A percentile compares a stretch with the other conserved stretches of the same genome.
Conservation (phyloP, 2,329 filamentous ascomycete genomes). For the Tetracladium maxilliforme region DNA sequence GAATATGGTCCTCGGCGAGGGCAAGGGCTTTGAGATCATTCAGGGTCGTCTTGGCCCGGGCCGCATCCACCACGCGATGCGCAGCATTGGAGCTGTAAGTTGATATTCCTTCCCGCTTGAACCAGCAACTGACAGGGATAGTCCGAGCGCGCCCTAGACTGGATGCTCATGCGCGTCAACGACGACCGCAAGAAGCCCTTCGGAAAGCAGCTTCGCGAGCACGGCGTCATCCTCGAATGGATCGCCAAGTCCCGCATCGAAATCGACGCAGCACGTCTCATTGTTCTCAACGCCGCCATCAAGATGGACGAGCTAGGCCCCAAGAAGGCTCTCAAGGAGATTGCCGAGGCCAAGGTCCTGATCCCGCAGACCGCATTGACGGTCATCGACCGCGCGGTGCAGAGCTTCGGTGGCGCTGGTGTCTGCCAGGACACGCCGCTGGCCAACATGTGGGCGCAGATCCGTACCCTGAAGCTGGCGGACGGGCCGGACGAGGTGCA, state of each 20-base stretch:
- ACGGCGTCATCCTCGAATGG: constrained; percentile 86
- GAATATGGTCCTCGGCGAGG: constrained; percentile 81
- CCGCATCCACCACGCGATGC: constrained; percentile 96
- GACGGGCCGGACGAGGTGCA: constrained; percentile 94
- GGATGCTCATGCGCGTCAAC: constrained; percentile 82
- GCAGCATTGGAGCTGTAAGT: constrained; percentile 68
- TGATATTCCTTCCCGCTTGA: no score
- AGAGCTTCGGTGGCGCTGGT: constrained; percentile 76
- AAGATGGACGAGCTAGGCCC: constrained; percentile 79
- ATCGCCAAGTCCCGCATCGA: constrained; percentile 80
- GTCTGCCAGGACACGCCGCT: constrained; percentile 89
- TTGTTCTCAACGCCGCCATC: constrained; percentile 83
- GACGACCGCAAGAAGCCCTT: constrained; percentile 79
- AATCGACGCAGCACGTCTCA: constrained; percentile 74
- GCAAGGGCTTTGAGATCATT: constrained; percentile 94
- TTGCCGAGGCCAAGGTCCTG: constrained; percentile 83
- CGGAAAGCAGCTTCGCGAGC: constrained; percentile 66
- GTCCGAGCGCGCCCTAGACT: constrained; percentile 77
- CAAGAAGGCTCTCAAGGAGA: constrained; percentile 77
- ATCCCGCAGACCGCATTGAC: constrained; percentile 64
- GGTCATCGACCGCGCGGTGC: constrained; percentile 85
- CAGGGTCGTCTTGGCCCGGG: constrained; percentile 92
- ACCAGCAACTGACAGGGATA: constrained; percentile 39
- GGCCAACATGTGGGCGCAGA: constrained; percentile 62
- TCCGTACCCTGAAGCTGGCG: constrained; percentile 66